Evolutionary conservation across 2,329 filamentous ascomycete genomes (phyloP).

Genomic region (Aspergillus ibericus): DNA sequence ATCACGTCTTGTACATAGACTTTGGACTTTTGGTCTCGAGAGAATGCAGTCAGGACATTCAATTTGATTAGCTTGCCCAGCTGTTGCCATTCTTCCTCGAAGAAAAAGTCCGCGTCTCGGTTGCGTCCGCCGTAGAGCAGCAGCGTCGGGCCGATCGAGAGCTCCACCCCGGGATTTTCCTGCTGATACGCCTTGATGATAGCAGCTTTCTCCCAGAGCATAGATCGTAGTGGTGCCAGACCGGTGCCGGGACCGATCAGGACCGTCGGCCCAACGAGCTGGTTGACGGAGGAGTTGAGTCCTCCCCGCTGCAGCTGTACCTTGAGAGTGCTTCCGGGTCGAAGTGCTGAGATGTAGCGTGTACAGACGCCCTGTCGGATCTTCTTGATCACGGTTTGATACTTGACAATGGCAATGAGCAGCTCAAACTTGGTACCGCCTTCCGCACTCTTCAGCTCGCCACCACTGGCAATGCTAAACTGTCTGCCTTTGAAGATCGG

Average conservation of each 20-base stretch:
- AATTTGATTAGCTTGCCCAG: slow-evolving; percentile 48
- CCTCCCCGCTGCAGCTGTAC: slow-evolving; percentile 59
- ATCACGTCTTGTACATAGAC: slow-evolving; percentile 69
- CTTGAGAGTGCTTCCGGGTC: slow-evolving; percentile 57
- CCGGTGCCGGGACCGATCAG: slow-evolving; percentile 85
- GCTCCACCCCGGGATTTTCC: slow-evolving; percentile 29
- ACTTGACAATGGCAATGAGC: slow-evolving; percentile 85
- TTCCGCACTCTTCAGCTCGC: slow-evolving; percentile 44
- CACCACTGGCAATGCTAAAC: slow-evolving; percentile 86
- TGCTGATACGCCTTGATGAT: slow-evolving; percentile 34
- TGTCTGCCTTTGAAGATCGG: slow-evolving; percentile 83
- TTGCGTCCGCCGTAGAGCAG: slow-evolving; percentile 88
- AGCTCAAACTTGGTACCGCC: slow-evolving; percentile 63
- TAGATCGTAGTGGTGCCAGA: slow-evolving; percentile 76
- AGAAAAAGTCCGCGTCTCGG: slow-evolving; percentile 74
- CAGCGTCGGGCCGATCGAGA: slow-evolving; percentile 48
- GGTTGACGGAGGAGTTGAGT: slow-evolving; percentile 48
- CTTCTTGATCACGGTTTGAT: slow-evolving; percentile 81
- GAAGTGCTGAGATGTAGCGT: slow-evolving; percentile 72
- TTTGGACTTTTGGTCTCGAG: slow-evolving; percentile 65
- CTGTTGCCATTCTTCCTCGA: slow-evolving; percentile 69
- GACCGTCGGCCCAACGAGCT: slow-evolving; percentile 62
- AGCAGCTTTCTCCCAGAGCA: slow-evolving; percentile 71
- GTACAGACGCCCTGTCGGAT: slow-evolving; percentile 87
- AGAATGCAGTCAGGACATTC: slow-evolving; percentile 65